Percentiles rank a stretch among this genome's conserved stretches.
Evolutionary conservation across 1,284 basidiomycete species (phyloP).

Genomic region (Ustilago bromivora): DNA sequence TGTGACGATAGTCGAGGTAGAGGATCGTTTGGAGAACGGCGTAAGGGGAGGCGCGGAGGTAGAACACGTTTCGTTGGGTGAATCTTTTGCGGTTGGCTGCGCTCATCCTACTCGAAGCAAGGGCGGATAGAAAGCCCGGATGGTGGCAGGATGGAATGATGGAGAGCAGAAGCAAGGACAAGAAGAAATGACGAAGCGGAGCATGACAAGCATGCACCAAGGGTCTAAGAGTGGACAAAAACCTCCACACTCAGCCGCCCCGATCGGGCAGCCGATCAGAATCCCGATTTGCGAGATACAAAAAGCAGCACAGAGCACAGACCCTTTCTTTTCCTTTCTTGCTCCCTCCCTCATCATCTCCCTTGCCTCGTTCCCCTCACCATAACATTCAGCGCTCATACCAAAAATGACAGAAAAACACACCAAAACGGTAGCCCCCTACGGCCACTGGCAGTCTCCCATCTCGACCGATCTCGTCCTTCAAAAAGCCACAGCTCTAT

Average conservation of each 20-base stretch:
- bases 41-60: constrained; percentile 69
- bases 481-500: constrained; percentile 70
- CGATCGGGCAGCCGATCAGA: constrained; percentile 3
- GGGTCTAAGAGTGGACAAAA: not conserved
- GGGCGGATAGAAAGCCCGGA: not conserved
- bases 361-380: not conserved
- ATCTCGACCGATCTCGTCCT: constrained; percentile 75
- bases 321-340: constrained; percentile 9
- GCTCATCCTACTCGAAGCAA: constrained; percentile 18
- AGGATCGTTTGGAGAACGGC: constrained; percentile 70
- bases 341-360: not conserved
- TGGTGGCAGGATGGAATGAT: not conserved
- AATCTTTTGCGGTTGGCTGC: constrained; percentile 40
- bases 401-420: not conserved
- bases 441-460: constrained; percentile 73
- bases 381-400: not conserved
- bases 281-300: constrained; percentile 12
- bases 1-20: constrained; percentile 70
- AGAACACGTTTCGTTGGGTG: constrained; percentile 68
- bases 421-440: constrained; percentile 51
- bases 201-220: constrained; percentile 6
- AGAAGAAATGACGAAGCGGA: not conserved
- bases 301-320: constrained; percentile 22
- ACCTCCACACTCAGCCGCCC: constrained; percentile 24
- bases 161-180: not conserved